phyloP scores from a whole-genome alignment of 108 stramenopile genomes.

The Cylindrotheca fusiformis region DNA sequence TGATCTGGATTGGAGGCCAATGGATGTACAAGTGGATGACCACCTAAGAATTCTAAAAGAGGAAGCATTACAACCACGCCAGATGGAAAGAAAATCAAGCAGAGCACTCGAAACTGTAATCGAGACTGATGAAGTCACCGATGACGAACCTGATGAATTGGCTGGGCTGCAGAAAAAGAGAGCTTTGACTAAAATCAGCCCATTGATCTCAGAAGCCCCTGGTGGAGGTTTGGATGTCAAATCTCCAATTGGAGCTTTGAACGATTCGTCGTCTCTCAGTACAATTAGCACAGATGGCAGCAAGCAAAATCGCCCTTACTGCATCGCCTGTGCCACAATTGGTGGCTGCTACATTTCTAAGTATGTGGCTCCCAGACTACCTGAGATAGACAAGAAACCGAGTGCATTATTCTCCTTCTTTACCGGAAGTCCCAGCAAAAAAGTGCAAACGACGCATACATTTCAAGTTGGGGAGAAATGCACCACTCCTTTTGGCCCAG shows the following conservation, averaged over 20 bases:
- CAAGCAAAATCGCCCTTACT: constrained; percentile 4
- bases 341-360: constrained; percentile 63
- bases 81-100: constrained; percentile 26
- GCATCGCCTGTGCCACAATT: constrained; percentile 37
- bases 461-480: constrained; percentile 68
- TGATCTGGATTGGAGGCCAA: constrained; percentile 83
- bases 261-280: constrained; percentile 15
- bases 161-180: not conserved
- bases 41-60: constrained; percentile 42
- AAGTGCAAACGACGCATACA: not conserved
- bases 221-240: not conserved
- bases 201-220: not conserved
- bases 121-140: constrained; percentile 52
- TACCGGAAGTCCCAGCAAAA: constrained; percentile 17
- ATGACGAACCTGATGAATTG: constrained; percentile 11
- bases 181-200: not conserved
- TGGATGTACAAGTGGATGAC: constrained; percentile 76
- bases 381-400: constrained; percentile 61
- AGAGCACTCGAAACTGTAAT: constrained; percentile 67
- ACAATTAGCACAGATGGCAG: constrained; percentile 12
- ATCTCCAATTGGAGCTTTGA: not conserved
- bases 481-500: constrained; percentile 80
- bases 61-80: constrained; percentile 39
- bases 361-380: constrained; percentile 64
- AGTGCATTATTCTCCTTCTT: constrained; percentile 75